Conservation (phyloP, 257 asterid species). For the Solanum neorickii region DNA sequence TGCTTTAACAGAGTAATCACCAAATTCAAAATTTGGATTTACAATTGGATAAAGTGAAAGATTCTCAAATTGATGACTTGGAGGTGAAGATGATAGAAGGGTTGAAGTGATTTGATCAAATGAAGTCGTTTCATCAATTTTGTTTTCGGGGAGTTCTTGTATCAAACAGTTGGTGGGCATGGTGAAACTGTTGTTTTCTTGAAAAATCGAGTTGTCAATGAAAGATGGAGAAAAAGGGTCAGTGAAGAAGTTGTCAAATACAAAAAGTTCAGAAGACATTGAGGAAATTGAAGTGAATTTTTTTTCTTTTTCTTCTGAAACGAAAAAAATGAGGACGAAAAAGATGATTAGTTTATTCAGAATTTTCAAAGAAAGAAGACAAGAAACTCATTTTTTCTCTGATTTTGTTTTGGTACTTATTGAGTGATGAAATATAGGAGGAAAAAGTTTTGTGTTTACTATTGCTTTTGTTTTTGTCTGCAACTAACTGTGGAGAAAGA, state of each 20-base stretch:
- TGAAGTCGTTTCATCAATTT: constrained; percentile 8
- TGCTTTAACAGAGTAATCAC: constrained; percentile 28
- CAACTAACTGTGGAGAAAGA: constrained; percentile 4
- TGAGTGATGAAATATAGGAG: not conserved
- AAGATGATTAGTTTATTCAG: constrained; percentile 1
- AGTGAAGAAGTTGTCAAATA: constrained; percentile 42
- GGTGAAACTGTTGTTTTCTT: not conserved
- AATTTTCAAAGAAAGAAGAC: constrained; percentile 31
- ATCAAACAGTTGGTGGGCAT: not conserved
- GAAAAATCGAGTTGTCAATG: constrained; percentile 5
- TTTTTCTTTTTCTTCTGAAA: not conserved
- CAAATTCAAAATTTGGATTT: constrained; percentile 1
- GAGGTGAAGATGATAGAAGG: constrained; percentile 52
- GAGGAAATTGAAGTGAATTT: not conserved
- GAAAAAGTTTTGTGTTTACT: not conserved
- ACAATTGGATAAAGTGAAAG: constrained; percentile 23
- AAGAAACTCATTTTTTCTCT: constrained; percentile 19
- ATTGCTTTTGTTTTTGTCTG: not conserved
- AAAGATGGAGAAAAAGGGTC: constrained; percentile 46
- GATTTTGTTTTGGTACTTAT: not conserved
- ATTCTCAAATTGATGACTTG: constrained; percentile 42
- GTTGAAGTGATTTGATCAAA: constrained; percentile 30
- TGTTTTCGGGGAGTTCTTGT: constrained; percentile 6
- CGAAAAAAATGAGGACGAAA: not conserved
- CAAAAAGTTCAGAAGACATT: constrained; percentile 65